phyloP scores from a whole-genome alignment of 768 basidiomycete species.

The Mycena chlorophos region DNA sequence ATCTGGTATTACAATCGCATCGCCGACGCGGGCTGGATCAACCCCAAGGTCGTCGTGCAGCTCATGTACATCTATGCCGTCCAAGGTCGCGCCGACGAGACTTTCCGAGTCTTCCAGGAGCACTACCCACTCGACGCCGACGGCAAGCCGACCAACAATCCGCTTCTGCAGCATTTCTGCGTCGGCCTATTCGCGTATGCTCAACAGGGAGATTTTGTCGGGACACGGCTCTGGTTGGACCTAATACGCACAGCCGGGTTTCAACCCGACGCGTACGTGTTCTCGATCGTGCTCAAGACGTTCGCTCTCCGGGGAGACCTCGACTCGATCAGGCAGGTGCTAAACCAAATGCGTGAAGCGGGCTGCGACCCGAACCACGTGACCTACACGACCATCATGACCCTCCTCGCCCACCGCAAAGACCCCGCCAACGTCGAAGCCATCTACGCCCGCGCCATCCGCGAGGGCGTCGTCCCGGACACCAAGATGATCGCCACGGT shows the following conservation, averaged over 20 bases:
- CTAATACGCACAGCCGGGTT: slow-evolving; percentile 50
- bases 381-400: slow-evolving; percentile 68
- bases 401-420: slow-evolving; percentile 59
- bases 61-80: slow-evolving; percentile 59
- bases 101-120: slow-evolving; percentile 52
- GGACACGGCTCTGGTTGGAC: slow-evolving; percentile 56
- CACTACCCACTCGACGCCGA: slow-evolving; percentile 46
- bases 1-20: slow-evolving; percentile 45
- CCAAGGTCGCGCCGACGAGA: slow-evolving; percentile 40
- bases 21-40: slow-evolving; percentile 27
- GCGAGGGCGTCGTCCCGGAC: slow-evolving; percentile 64
- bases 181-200: slow-evolving; percentile 58
- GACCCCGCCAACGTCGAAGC: slow-evolving; percentile 68
- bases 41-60: slow-evolving; percentile 37
- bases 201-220: slow-evolving; percentile 44
- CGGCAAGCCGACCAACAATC: slow-evolving; percentile 35
- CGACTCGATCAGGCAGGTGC: slow-evolving; percentile 46
- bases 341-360: slow-evolving; percentile 61
- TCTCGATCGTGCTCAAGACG: slow-evolving; percentile 58
- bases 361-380: slow-evolving; percentile 47
- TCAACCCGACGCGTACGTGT: slow-evolving; percentile 56
- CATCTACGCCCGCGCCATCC: slow-evolving; percentile 63
- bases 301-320: slow-evolving; percentile 58
- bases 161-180: slow-evolving; percentile 53
- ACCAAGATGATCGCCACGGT: slow-evolving; percentile 64